Conservation (phyloP, 139 green algal species). For the Chlamydomonas incerta region DNA sequence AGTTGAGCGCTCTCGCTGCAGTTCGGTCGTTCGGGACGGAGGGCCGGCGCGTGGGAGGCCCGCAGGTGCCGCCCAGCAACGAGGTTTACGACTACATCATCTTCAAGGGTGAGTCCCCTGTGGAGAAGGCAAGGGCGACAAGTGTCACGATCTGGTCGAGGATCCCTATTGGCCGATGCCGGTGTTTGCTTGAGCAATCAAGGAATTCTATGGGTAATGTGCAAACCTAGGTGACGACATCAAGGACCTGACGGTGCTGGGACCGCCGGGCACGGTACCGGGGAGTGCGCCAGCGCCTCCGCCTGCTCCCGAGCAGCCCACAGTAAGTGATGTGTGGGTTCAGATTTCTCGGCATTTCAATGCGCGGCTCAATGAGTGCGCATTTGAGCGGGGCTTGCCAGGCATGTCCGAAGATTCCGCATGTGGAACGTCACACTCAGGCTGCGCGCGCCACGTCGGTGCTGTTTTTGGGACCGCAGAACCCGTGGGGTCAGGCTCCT, state of each 20-base stretch:
- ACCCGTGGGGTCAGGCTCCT: slow-evolving; percentile 31
- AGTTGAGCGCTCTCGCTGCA: slow-evolving; percentile 48
- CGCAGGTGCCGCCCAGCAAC: slow-evolving; percentile 79
- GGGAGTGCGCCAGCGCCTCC: slow-evolving; percentile 27
- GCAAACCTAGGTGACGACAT: slow-evolving; percentile 81
- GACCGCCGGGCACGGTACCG: slow-evolving; percentile 31
- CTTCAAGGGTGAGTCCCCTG: slow-evolving; percentile 80
- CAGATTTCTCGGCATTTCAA: no score
- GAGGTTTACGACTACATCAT: slow-evolving; percentile 96
- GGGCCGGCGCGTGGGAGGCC: slow-evolving; percentile 78
- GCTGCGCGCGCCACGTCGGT: neutral
- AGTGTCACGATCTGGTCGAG: no score
- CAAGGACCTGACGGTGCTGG: slow-evolving; percentile 88
- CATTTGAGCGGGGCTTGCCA: no score
- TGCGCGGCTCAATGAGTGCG: no score
- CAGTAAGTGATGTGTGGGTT: neutral
- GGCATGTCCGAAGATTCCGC: no score
- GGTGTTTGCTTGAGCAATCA: no score
- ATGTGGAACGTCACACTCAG: neutral
- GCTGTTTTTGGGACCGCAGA: neutral
- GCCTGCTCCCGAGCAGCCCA: neutral
- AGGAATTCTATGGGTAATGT: no score
- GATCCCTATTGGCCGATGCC: no score
- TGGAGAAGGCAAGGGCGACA: no score
- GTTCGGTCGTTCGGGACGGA: slow-evolving; percentile 95